A percentile compares a stretch with the other conserved stretches of the same genome.
phyloP scores from a whole-genome alignment of 371 early-diverging fungal species.

The Globomyces sp. region DNA sequence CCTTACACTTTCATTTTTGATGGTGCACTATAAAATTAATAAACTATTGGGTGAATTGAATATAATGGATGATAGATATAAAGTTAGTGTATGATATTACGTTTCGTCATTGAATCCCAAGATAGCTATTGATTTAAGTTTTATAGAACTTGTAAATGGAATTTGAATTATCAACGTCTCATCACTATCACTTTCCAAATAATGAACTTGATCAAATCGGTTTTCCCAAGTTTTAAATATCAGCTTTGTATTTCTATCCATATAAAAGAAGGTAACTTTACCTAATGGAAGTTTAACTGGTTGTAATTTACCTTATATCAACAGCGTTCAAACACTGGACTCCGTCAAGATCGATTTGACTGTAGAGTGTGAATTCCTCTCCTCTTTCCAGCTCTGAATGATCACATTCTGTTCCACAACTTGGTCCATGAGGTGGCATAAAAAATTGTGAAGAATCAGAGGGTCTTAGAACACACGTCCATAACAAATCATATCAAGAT shows the following conservation, averaged over 20 bases:
- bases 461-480: too few species aligned
- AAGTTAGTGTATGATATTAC: not conserved
- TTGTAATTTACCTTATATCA: slow-evolving; percentile 18
- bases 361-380: slow-evolving; percentile 74
- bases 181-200: slow-evolving; percentile 83
- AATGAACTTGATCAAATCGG: slow-evolving; percentile 64
- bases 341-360: slow-evolving; percentile 75
- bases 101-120: slow-evolving; percentile 63
- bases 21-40: slow-evolving; percentile 50
- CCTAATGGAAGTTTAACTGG: not conserved
- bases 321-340: slow-evolving; percentile 81
- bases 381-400: slow-evolving; percentile 51
- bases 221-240: slow-evolving; percentile 87
- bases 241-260: slow-evolving; percentile 61
- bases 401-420: not conserved
- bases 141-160: slow-evolving; percentile 89
- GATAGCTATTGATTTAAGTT: slow-evolving; percentile 83
- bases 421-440: too few species aligned
- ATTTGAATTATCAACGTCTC: slow-evolving; percentile 85
- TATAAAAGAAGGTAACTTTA: too few species aligned
- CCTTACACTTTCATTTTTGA: slow-evolving; percentile 72
- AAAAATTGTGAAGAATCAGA: too few species aligned
- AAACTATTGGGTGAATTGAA: too few species aligned
- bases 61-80: not conserved
- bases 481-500: too few species aligned